Evolutionary conservation across 1,139 yeast genomes (phyloP), one percentile per base, ranked within the genome.

Genomic region (Blastobotrys apis): DNA sequence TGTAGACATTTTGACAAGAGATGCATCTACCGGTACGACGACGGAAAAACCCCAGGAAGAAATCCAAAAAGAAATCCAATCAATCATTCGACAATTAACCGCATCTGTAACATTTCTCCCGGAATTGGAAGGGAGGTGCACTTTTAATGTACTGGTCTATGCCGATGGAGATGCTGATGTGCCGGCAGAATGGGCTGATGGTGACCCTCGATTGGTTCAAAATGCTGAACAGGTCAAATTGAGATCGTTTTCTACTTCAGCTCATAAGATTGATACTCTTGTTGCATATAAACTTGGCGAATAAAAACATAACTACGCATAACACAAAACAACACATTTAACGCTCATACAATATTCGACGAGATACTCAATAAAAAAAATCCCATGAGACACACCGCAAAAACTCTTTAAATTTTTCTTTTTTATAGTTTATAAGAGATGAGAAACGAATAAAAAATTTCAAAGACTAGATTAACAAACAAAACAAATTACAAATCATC

Each of bases 71-170:
- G 94, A 88, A 53, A 86, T 90, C 15, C 94, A 87, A 59, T 80
- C 92, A 0, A 81, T 90, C 19, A 80, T 90, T 38, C 76, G 96
- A 38, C 97, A 90, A 59, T 84, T 90, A 43, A 87, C 95, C 0
- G 87, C 95, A 0, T 83, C 94, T 43, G 86, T 85, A 1, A 80
- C 95, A 0, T 87, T 87, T 59, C 70, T 90, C 43, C 97, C 97
- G 0, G 75, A 84, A 23, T 67, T 90, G 34, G 71, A 72, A 45
- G 78, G 81, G 12, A 78, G 77, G 21, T 81, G 84, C 57, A 85
- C 96, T 0, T 88, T 90, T 64, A 88, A 85, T 57, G 94, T 90
- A 1, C 69, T 88, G 49, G 96, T 88, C 0, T 84, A 85, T 60
- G 85, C 96, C 0, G 87, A 83, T 53, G 81, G 82, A 1, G 77